Evolutionary conservation across 73 alveolate genomes (phyloP).

Genomic region (Breviolum minutum): DNA sequence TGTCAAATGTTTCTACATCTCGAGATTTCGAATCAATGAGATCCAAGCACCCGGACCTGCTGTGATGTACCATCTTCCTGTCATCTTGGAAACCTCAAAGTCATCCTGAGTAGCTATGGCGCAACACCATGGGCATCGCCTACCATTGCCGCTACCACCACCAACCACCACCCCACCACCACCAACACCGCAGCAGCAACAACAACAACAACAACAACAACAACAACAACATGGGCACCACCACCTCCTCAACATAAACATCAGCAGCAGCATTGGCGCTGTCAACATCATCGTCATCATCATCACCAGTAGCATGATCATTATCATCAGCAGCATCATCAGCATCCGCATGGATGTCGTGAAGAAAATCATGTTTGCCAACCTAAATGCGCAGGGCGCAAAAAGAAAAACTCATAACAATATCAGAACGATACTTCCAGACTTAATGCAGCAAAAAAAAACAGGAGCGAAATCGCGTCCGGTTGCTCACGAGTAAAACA

Average conservation of each 20-base stretch:
- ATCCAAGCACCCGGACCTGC: conserved; percentile 34
- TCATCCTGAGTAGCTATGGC: conserved; percentile 9
- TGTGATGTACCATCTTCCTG: conserved; percentile 89
- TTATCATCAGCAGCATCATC: not conserved
- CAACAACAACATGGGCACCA: not conserved
- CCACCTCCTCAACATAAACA: not conserved
- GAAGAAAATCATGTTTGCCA: not conserved
- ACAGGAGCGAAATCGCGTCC: too few relatives aligned
- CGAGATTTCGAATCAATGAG: too few relatives aligned
- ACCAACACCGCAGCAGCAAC: not conserved
- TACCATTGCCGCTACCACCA: not conserved
- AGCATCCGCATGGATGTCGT: not conserved
- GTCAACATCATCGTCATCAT: not conserved
- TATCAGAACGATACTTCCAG: too few relatives aligned
- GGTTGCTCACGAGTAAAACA: not conserved
- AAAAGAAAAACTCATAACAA: too few relatives aligned
- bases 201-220: not conserved
- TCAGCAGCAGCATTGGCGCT: not conserved
- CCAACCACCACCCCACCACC: not conserved
- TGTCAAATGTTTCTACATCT: too few relatives aligned
- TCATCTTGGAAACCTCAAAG: conserved; percentile 78
- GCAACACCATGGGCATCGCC: not conserved
- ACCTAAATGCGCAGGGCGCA: not conserved
- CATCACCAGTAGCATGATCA: not conserved
- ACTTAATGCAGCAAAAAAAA: not conserved